phyloP scores from a whole-genome alignment of 2,329 filamentous ascomycete genomes.

The Colletotrichum gigasporum region DNA sequence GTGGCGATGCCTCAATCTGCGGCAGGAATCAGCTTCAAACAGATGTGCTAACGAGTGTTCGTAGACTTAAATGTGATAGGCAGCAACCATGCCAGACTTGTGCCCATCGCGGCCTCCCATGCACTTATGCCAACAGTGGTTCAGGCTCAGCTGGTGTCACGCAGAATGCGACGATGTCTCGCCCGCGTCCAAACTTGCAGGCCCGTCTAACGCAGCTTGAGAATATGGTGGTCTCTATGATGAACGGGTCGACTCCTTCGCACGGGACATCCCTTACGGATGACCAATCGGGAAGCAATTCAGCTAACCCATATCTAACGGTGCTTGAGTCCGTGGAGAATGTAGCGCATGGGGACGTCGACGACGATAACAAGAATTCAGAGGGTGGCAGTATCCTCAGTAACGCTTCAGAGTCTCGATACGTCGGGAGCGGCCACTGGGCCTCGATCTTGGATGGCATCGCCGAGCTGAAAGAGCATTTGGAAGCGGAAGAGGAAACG shows the following conservation, averaged over 20 bases:
- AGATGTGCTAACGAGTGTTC: no score
- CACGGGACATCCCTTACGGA: neutral
- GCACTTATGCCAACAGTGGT: slow-evolving; percentile 35
- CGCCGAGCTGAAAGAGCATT: slow-evolving; percentile 47
- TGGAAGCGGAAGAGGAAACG: slow-evolving; percentile 40
- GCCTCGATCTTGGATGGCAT: slow-evolving; percentile 50
- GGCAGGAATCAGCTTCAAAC: no score
- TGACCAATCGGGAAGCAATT: neutral
- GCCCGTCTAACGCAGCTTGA: slow-evolving; percentile 42
- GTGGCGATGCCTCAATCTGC: no score
- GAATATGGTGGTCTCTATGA: slow-evolving; percentile 39
- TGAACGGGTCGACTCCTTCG: slow-evolving; percentile 16
- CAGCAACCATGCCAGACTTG: slow-evolving; percentile 37
- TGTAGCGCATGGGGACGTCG: neutral
- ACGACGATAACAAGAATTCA: slow-evolving; percentile 23
- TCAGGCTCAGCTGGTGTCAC: neutral
- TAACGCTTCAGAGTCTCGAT: slow-evolving; percentile 38
- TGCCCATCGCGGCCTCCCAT: slow-evolving; percentile 33
- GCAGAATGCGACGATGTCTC: neutral
- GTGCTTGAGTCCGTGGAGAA: neutral
- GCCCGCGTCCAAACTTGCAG: slow-evolving; percentile 12
- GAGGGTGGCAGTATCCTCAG: slow-evolving; percentile 43
- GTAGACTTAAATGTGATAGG: slow-evolving; percentile 37
- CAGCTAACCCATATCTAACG: neutral
- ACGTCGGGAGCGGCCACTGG: slow-evolving; percentile 50